Base-by-base conservation (phyloP, 352 stramenopile species). In the Pythium scleroteichum region DNA sequence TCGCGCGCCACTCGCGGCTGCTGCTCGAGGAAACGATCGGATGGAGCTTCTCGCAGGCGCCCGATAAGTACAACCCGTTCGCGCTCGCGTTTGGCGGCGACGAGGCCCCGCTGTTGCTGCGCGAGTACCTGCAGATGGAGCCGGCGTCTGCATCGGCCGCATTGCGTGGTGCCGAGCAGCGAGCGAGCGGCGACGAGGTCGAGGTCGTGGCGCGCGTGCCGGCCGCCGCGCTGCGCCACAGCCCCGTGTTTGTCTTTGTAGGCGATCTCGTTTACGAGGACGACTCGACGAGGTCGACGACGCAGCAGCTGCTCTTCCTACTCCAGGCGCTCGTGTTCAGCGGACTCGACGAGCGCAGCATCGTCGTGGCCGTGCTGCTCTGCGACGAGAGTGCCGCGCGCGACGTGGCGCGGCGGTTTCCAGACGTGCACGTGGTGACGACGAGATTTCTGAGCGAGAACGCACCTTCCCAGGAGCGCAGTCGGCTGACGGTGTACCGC, bases 11-110 rank as follows among this genome's bases (percentile, higher is more conserved):
- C 40, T 35, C 26, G 23, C 53, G 53, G 9, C 42, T 52, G 22
- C 39, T 61, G 24, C 40, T 61, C 4, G 53, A 61, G 29, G 53
- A 61, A 41, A 32, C 53, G 33, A 41, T 61, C 24, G 41, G 53
- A 2, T 27, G 53, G 44, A 58, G 51, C 38, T 58, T 48, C 23
- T 46, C 51, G 2, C 35, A 29, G 12, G 51, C 33, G 19, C 33
- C 17, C 6, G 38, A 48, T 14, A 9, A 7, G 22, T 52, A 23
- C 23, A 17, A 52, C 4, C 46, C 46, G 27, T 33, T 52, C 12
- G 46, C 23, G 23, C 10, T 52, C 8, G 46, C 46, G 16, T 38
- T 35, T 5, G 46, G 46, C 4, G 46, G 17, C 9, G 23, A 52
- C 17, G 46, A 52, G 17, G 46, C 23, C 12, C 17, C 20, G 23